Evolutionary conservation across 306 rosid species (phyloP).

Genomic region (Begonia fuchsioides): DNA sequence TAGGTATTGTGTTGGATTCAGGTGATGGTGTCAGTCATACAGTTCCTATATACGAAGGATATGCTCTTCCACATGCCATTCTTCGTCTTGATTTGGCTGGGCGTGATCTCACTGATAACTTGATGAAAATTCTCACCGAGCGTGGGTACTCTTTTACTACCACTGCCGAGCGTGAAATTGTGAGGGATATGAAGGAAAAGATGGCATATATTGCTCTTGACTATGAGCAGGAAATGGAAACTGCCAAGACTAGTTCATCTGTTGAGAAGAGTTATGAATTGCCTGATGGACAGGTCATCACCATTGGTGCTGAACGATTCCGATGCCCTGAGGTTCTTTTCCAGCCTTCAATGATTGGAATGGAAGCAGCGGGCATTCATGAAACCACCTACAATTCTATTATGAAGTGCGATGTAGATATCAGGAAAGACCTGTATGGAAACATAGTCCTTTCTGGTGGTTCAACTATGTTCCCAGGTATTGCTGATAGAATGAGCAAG

Average conservation of each 20-base stretch:
- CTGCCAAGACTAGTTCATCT: slow-evolving; percentile 78
- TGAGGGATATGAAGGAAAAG: slow-evolving; percentile 94
- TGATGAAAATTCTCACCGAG: slow-evolving; percentile 93
- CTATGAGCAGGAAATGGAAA: slow-evolving; percentile 77
- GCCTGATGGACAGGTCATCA: slow-evolving; percentile 95
- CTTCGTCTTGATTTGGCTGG: slow-evolving; percentile 97
- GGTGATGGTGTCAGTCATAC: slow-evolving; percentile 98
- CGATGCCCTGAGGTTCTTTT: slow-evolving; percentile 94
- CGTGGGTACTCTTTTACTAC: slow-evolving; percentile 95
- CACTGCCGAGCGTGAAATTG: slow-evolving; percentile 98
- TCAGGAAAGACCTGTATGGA: slow-evolving; percentile 93
- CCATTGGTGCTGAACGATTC: slow-evolving; percentile 94
- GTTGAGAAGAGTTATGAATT: slow-evolving; percentile 95
- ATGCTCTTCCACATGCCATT: slow-evolving; percentile 97
- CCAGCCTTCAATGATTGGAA: slow-evolving; percentile 92
- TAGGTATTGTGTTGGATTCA: slow-evolving; percentile 47
- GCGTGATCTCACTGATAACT: slow-evolving; percentile 86
- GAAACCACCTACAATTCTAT: slow-evolving; percentile 98
- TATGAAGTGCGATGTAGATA: slow-evolving; percentile 96
- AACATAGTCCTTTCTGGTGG: slow-evolving; percentile 98
- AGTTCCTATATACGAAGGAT: slow-evolving; percentile 90
- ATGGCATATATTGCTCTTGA: slow-evolving; percentile 84
- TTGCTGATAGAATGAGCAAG: slow-evolving; percentile 97
- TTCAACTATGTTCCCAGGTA: slow-evolving; percentile 93
- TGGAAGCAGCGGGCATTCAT: slow-evolving; percentile 98